Base-by-base conservation (phyloP, 2,329 filamentous ascomycete species). In the Bipolaris gigantea region DNA sequence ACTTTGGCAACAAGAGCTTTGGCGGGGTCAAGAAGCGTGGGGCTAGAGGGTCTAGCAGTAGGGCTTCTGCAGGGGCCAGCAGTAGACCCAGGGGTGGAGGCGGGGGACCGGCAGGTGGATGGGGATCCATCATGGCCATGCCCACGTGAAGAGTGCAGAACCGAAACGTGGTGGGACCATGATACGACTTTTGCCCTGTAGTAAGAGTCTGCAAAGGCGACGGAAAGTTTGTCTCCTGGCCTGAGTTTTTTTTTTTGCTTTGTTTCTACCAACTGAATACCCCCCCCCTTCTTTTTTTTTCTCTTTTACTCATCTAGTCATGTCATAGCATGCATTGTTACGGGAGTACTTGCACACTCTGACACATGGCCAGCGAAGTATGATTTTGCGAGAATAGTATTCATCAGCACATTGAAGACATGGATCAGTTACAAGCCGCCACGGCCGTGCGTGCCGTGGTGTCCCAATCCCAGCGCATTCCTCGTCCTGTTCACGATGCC, bases 401-500 rank as follows among this genome's bases (percentile, higher is more conserved):
- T 27, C 25, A 27, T 27, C 4, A 27, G 5, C 1, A 6, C 25
- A 27, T 27, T 27, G n/a, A 27, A 6, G 25, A 10, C 25, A 27
- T 27, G 2, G 10, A 27, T 9, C 7, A 21, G 3, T 21, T 25
- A 48, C 16, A 48, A 42, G 33, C 30, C 50, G 36, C 61, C 63
- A 50, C 49, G 71, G 72, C 62, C 75, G 65, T 77, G 25, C 25
- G 25, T 30, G 5, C 27, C 10, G 3, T 30, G 76, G 63, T 76
- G 71, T 48, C 69, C 74, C 25, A 79, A 56, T 27, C 79, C 79
- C 32, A 80, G 64, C 45, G 77, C 75, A 55, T 75, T 68, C 77
- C 81, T 79, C 65, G 78, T 74, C 71, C 79, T 80, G 65, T 76
- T 76, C 52, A 80, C 61, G 47, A 80, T 66, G 47, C 69, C 70